Conservation (phyloP, 331 rosid species). For the Rosa hybrid region DNA sequence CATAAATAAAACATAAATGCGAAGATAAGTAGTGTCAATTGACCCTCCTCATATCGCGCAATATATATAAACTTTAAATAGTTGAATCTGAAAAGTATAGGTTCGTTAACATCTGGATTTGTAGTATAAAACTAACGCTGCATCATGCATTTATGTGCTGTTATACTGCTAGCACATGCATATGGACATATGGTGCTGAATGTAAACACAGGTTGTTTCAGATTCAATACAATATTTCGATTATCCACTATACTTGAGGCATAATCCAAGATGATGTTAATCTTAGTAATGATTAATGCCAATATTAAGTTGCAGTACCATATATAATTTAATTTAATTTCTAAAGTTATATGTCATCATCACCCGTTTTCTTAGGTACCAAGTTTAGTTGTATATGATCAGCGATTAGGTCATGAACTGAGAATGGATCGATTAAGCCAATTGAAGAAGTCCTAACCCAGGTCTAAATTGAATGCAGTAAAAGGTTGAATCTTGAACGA, state of each 20-base stretch:
- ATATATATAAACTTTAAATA: too few relatives aligned
- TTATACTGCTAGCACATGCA: too few relatives aligned
- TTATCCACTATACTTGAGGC: not conserved
- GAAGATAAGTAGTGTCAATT: too few relatives aligned
- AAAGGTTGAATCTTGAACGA: slow-evolving; percentile 22
- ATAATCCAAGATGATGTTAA: not conserved
- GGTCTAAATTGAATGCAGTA: not conserved
- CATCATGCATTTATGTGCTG: too few relatives aligned
- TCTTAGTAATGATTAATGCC: not conserved
- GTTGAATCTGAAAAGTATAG: too few relatives aligned
- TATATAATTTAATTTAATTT: not conserved
- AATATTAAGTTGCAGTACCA: not conserved
- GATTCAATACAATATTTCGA: too few relatives aligned
- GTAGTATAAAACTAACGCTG: too few relatives aligned
- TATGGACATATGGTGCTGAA: too few relatives aligned
- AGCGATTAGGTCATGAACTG: slow-evolving; percentile 9
- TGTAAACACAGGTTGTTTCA: too few relatives aligned
- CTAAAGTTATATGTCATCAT: not conserved
- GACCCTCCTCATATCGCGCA: too few relatives aligned
- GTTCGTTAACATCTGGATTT: too few relatives aligned
- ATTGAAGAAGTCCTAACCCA: not conserved
- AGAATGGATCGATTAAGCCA: not conserved
- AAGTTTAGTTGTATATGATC: not conserved
- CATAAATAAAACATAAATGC: too few relatives aligned
- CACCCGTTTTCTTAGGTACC: not conserved